Base-by-base conservation (phyloP, 208 protist genomes). In the Leishmania tropica region DNA sequence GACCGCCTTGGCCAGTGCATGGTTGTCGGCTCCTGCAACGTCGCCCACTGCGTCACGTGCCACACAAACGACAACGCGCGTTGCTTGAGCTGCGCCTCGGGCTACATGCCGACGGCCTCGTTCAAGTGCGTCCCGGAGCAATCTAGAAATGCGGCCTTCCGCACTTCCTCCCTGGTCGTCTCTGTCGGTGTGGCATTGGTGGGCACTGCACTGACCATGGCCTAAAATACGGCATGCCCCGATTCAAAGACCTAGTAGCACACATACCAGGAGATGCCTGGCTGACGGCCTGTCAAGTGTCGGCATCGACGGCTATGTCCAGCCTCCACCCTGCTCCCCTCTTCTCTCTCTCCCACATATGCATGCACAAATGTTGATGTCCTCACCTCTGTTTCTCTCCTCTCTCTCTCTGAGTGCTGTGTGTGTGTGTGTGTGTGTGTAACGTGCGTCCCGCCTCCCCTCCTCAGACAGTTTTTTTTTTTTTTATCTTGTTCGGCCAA, bases 1-100 rank as follows among this genome's bases (percentile, higher is more conserved):
- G 73, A 76, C 53, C 35, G 19, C 42, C 11, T 48, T 51, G 47
- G 31, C 7, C 47, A 54, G 42, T 80, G 77, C 65, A 80, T 62
- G 77, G 47, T 53, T 15, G 64, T 42, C 31, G 65, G 65, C 35
- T 75, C 77, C 31, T 80, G 77, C 67, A 62, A 21, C 48, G 65
- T 80, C 35, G 45, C 21, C 17, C 24, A 60, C 28, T 76, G 65
- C 28, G 35, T 28, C 35, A 56, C 37, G 68, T 75, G 78, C 78
- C 40, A 54, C 68, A 2, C 51, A 5, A 47, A 75, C 24, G 78
- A 75, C 53, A 56, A 68, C 51, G 24, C 7, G 51, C 28, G 21
- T 2, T 81, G 78, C 53, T 17, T 3, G 68, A 68, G 10, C 5
- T 81, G 78, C n/a, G 51, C 24, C 31, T 5, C 40, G 68, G 68